phyloP scores from a whole-genome alignment of 331 rosid genomes.

The Phaseolus coccineus region DNA sequence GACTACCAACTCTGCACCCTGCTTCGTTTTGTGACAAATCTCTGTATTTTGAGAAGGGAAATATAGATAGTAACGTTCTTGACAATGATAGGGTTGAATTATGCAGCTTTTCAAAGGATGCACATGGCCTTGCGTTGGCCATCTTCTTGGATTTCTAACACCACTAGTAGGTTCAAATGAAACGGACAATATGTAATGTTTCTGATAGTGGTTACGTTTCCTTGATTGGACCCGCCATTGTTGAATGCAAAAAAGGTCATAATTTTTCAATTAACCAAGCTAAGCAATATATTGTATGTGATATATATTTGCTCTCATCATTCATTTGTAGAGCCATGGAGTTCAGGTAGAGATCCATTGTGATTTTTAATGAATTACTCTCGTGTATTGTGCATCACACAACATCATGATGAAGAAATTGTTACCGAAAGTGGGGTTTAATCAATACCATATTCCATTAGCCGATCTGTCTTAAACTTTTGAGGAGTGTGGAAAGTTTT shows the following conservation, averaged over 20 bases:
- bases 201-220: constrained; percentile 32
- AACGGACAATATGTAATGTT: constrained; percentile 47
- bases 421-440: constrained; percentile 41
- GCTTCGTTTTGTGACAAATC: constrained; percentile 37
- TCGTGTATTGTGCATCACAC: constrained; percentile 21
- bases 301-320: constrained; percentile 12
- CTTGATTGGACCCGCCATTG: constrained; percentile 38
- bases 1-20: constrained; percentile 42
- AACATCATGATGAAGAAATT: constrained; percentile 40
- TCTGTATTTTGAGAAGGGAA: constrained; percentile 4
- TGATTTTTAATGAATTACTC: not conserved
- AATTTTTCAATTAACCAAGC: not conserved
- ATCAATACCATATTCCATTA: constrained; percentile 42
- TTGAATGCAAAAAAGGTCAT: not conserved
- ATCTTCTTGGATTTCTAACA: constrained; percentile 35
- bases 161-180: constrained; percentile 42
- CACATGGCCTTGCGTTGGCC: constrained; percentile 50
- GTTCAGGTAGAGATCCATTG: constrained; percentile 49
- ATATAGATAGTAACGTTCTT: constrained; percentile 38
- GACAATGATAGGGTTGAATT: constrained; percentile 45
- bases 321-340: constrained; percentile 18
- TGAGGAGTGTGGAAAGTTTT: constrained; percentile 33
- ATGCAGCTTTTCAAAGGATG: constrained; percentile 42
- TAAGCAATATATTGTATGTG: not conserved
- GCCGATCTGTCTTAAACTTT: constrained; percentile 50